Evolutionary conservation across 2,329 filamentous ascomycete species (phyloP), one percentile per base, ranked within the genome.

Genomic region (Tolypocladium nubicola): DNA sequence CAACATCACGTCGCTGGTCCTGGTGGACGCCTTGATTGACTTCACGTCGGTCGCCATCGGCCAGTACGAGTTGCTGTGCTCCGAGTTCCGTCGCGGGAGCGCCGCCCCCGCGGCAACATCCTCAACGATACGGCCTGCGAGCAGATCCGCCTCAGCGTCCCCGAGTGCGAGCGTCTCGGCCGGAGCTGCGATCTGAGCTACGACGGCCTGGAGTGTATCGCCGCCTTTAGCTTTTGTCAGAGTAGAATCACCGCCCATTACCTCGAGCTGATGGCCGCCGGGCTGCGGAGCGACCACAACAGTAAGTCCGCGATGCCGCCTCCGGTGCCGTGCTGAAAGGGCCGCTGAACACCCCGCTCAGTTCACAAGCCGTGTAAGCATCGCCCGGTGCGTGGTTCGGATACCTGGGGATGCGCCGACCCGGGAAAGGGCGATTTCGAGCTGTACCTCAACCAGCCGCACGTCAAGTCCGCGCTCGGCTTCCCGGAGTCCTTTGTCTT

Each of bases 11-110:
- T 56, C 55, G 1, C 23, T 61, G 14, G 54, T 59, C 33, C 50
- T 59, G 5, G 57, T 59, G 1, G 52, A 59, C 53, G 57, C 57
- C 9, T 5, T 59, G 1, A 33, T 61, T 9, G 59, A 61, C 45
- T 55, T 53, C 30, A 58, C 57, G 1, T 49, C 47, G 13, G 30
- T 45, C 13, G 30, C 50, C 8, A 23, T 59, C n/a, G 59, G 59
- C 8, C 14, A 43, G 37, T 55, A 55, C 19, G 45, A 55, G 45
- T 30, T 55, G 3, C 43, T 55, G 1, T 55, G 54, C 41, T 10
- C 19, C 30, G 43, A 55, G 16, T 43, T 43, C 13, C 40, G 40
- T 11, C 40, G 40, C 13, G 5, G 35, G 23, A n/a, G n/a, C 3
- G 26, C 26, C 4, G 26, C 26, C 26, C 26, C 26, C 26, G 26